These are phyloP conservation scores for Caloboletus firmus DNA, from an alignment of 1,284 basidiomycete genomes.

Conservation along the genomic window DNA sequence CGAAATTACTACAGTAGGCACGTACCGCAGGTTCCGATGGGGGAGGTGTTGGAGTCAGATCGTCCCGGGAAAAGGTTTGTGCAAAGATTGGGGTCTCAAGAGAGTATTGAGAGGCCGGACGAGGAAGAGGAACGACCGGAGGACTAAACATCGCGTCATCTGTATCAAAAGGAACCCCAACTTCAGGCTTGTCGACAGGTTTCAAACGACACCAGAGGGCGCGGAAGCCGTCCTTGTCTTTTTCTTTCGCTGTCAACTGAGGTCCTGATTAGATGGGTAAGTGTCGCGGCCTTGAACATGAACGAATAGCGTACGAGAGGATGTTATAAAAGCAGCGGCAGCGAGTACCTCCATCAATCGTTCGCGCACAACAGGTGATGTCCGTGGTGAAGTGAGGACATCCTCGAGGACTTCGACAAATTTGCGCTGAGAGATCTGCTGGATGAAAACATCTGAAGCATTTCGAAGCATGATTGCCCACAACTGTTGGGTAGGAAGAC, in stretches of 20 bases:
- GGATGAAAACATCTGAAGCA: conserved; percentile 61
- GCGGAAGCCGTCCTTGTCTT: conserved; percentile 55
- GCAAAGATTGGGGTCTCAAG: conserved; percentile 35
- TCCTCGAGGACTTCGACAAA: conserved; percentile 75
- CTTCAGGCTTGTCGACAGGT: conserved; percentile 66
- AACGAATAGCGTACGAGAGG: conserved; percentile 40
- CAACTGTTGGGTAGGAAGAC: conserved; percentile 44
- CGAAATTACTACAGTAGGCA: background rate
- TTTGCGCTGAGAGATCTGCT: conserved; percentile 70
- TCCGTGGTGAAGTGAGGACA: conserved; percentile 55
- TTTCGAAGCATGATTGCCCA: conserved; percentile 84
- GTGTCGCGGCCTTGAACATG: background rate
- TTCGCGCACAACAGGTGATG: conserved; percentile 71
- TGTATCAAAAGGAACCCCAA: conserved; percentile 72
- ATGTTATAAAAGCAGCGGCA: conserved; percentile 66
- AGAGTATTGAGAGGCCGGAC: conserved; percentile 29
- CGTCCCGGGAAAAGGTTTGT: conserved; percentile 19
- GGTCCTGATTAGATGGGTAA: conserved; percentile 20
- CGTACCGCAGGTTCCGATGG: conserved; percentile 24
- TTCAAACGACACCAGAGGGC: conserved; percentile 69
- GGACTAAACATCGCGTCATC: conserved; percentile 78
- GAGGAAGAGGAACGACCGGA: conserved; percentile 38
- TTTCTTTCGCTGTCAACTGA: conserved; percentile 37
- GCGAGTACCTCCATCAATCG: conserved; percentile 69
- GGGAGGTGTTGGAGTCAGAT: conserved; percentile 24